phyloP scores from a whole-genome alignment of 2,329 filamentous ascomycete genomes.

The Trichoderma atroviride region DNA sequence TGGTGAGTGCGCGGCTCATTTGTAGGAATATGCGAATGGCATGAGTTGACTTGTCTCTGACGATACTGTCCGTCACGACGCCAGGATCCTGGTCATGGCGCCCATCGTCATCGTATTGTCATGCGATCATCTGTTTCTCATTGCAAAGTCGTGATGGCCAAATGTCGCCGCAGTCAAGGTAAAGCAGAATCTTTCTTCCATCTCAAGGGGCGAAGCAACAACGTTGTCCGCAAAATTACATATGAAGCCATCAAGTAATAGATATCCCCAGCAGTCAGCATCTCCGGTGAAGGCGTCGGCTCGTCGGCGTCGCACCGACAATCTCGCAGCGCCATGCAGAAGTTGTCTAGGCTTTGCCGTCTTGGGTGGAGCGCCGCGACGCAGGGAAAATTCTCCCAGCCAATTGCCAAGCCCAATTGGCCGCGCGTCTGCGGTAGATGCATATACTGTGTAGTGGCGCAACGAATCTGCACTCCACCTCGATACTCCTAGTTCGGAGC shows the following conservation, averaged over 20 bases:
- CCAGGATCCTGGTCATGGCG: not conserved
- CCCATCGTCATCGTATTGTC: not conserved
- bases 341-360: constrained; percentile 14
- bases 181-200: not conserved
- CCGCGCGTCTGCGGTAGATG: constrained; percentile 16
- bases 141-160: not conserved
- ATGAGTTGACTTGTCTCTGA: not conserved
- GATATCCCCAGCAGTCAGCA: not conserved
- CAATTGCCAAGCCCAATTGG: constrained; percentile 12
- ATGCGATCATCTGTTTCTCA: constrained; percentile 1
- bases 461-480: not conserved
- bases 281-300: constrained; percentile 14
- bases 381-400: constrained; percentile 1
- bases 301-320: constrained; percentile 14
- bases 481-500: constrained; percentile 24
- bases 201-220: not conserved
- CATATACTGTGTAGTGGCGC: constrained; percentile 26
- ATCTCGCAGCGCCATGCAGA: not conserved
- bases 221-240: not conserved
- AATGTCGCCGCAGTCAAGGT: not conserved
- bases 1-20: not conserved
- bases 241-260: not conserved
- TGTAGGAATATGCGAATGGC: not conserved
- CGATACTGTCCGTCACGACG: not conserved
- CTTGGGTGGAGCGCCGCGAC: constrained; percentile 10